Evolutionary conservation across 176 grass and related monocot genomes (phyloP), one percentile per base, ranked within the genome.

Genomic region (Aechmea fasciata): DNA sequence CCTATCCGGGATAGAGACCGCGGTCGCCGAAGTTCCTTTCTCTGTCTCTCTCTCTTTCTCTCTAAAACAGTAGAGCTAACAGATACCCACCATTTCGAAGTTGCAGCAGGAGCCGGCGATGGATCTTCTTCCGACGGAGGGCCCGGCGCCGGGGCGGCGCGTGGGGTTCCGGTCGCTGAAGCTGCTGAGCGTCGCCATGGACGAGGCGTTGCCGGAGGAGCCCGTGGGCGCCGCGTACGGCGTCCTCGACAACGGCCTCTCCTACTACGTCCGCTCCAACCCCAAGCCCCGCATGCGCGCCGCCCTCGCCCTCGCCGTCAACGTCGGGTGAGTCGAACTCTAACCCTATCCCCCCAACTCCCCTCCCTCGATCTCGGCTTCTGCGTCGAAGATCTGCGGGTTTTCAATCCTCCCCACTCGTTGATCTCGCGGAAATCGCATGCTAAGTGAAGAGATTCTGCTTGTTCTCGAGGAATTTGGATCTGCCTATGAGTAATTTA

Each of bases 241-340:
- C 75, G 82, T 84, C 17, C 82, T 99, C 14, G 80, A 86, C 47
- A 99, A 99, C 75, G 94, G 90, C 47, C 90, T 99, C 66, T 84
- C 87, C 69, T 99, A 93, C 84, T 99, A 99, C 69, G 94, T 93
- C 26, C 84, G 94, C 74, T 78, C 84, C 66, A 99, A 99, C 57
- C 84, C 79, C 51, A 99, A 99, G 75, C 89, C 89, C 12, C 84
- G 87, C 70, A 99, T 99, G 94, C 87, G 90, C 22, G 94, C 94
- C 19, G 94, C 90, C 41, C 94, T 99, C 53, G 88, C 94, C 52
- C 94, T 99, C 52, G 94, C 90, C 84, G 94, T 93, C 82, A 99
- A 93, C 87, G 87, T 92, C 89, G 94, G 94, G 89, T 99, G 59
- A 93, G 94, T 77, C 47, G 12, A 18, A 67, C 50, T 50, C 74